These are phyloP conservation scores for Phaffomyces antillensis DNA, from an alignment of 805 yeast genomes.

Conservation along the genomic window DNA sequence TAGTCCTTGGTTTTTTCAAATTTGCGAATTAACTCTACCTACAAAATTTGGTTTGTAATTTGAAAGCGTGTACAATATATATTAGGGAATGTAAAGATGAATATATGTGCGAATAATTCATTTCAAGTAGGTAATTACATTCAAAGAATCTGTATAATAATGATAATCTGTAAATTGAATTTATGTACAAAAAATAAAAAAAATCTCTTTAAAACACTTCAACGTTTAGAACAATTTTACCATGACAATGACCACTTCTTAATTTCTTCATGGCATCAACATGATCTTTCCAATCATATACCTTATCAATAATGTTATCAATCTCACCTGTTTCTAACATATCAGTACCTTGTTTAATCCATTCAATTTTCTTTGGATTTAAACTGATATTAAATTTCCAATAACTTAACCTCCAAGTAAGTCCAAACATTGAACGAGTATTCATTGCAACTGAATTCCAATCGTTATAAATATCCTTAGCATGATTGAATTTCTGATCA, in stretches of 20 bases:
- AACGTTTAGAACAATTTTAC: conserved; percentile 56
- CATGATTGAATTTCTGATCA: conserved; percentile 40
- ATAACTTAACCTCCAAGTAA: conserved; percentile 31
- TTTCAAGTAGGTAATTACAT: too few relatives aligned
- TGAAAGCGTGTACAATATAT: neutral
- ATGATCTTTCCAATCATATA: conserved; percentile 47
- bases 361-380: conserved; percentile 25
- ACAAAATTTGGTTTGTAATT: too few relatives aligned
- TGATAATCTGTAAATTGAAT: too few relatives aligned
- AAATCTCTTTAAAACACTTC: conserved; percentile 29
- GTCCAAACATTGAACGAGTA: conserved; percentile 23
- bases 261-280: conserved; percentile 48
- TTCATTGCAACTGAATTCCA: conserved; percentile 29
- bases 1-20: conserved; percentile 21
- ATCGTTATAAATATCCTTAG: conserved; percentile 27
- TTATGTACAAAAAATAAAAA: neutral
- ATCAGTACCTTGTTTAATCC: conserved; percentile 36
- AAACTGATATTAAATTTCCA: conserved; percentile 29
- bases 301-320: conserved; percentile 42
- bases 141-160: too few relatives aligned
- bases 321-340: conserved; percentile 41
- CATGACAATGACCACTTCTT: conserved; percentile 47
- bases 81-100: neutral
- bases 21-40: conserved; percentile 7
- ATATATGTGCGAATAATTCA: too few relatives aligned